Evolutionary conservation across 176 grass and related monocot genomes (phyloP), one percentile per base, ranked within the genome.

Genomic region (Oryza punctata): DNA sequence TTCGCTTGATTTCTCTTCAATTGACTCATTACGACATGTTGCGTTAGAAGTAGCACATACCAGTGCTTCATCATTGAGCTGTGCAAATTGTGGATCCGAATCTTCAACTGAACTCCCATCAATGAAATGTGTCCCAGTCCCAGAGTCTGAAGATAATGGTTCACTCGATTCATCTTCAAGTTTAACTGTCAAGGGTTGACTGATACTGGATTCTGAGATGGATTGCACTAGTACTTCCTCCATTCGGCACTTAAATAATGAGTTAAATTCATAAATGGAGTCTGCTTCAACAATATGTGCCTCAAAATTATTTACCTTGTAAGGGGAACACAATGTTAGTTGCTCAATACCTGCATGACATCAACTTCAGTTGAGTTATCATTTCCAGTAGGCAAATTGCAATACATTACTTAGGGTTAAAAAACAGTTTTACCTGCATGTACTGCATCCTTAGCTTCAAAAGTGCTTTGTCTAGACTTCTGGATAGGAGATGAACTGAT

Each of bases 241-340:
- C 87, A 84, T 79, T 35, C 85, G 80, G 38, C 77, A 70, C 84
- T 81, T 89, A 65, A 87, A 86, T 1, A 81, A n/a, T 1, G 54
- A 87, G 29, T 78, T 87, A 1, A 81, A 21, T 64, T 84, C 76
- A 30, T 44, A 67, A 21, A 87, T 84, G 67, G 77, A 63, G 23
- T 75, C 70, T 46, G n/a, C 54, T 84, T 89, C 87, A 60, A 73
- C 0, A 7, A 63, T 16, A 40, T 45, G 45, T 32, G 57, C 23
- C 18, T 85, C 82, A 5, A 63, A 50, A 81, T 50, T 75, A 54
- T 57, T 35, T 24, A n/a, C 59, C 52, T 44, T 38, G 3, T 65
- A 44, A 38, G 64, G 37, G 54, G 26, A 8, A 47, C 18, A 19
- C 12, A 49, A 4, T 61, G 26, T 26, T 0, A 5, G 11, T 63